Percentiles rank a stretch among this genome's conserved stretches.
These are phyloP conservation scores for Brassica juncea DNA, from an alignment of 345 rosid genomes.

Conservation along the genomic window DNA sequence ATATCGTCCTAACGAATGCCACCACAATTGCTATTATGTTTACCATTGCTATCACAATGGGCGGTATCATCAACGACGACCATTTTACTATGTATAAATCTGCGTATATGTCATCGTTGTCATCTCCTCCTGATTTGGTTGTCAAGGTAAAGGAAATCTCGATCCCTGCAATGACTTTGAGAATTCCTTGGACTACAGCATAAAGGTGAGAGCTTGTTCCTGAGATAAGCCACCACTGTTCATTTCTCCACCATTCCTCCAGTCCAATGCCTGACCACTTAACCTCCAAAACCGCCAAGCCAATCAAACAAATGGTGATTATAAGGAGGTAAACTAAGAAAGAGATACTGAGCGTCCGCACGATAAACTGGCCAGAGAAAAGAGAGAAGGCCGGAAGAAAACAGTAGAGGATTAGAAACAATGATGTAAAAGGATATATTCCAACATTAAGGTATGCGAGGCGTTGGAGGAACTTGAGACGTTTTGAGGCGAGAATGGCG, in stretches of 20 bases:
- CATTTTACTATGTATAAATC: conserved; percentile 86
- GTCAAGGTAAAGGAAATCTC: conserved; percentile 95
- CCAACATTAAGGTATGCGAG: conserved; percentile 88
- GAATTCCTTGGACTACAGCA: conserved; percentile 83
- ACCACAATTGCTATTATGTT: conserved; percentile 72
- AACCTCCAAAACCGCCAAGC: conserved; percentile 77
- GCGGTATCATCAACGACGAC: conserved; percentile 88
- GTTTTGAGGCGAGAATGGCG: conserved; percentile 61
- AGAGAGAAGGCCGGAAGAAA: conserved; percentile 97
- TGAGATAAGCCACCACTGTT: conserved; percentile 90
- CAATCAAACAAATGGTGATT: conserved; percentile 66
- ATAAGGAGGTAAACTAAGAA: conserved; percentile 68
- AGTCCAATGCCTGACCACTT: conserved; percentile 79
- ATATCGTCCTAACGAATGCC: conserved; percentile 71
- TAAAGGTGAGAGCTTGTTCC: conserved; percentile 93
- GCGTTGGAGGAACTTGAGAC: conserved; percentile 80
- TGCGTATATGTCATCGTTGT: conserved; percentile 70
- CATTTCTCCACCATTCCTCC: conserved; percentile 99
- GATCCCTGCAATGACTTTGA: conserved; percentile 84
- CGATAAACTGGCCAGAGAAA: conserved; percentile 85
- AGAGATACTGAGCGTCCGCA: conserved; percentile 54
- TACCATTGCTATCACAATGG: conserved; percentile 86
- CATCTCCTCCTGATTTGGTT: conserved; percentile 73
- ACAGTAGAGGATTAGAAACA: conserved; percentile 83
- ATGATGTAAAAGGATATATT: conserved; percentile 87